Conservation (phyloP, 2,329 filamentous ascomycete species). For the Phaeophleospora eucalypticola region DNA sequence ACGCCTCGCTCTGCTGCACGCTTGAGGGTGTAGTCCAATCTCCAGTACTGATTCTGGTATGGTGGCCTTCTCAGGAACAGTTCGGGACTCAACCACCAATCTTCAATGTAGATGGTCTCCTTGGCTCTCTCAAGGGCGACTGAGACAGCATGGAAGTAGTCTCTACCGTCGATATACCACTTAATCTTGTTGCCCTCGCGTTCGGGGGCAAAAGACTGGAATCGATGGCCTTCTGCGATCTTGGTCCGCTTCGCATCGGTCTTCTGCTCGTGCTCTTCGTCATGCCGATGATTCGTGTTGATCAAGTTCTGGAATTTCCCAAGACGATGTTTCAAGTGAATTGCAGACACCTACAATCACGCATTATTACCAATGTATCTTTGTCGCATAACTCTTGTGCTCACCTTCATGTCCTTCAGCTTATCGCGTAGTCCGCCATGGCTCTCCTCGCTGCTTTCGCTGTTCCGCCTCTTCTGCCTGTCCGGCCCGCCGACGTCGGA, state of each 20-base stretch:
- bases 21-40: conserved; percentile 82
- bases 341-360: conserved; percentile 41
- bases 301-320: conserved; percentile 65
- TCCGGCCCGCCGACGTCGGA: conserved; percentile 17
- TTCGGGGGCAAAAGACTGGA: conserved; percentile 85
- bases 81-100: conserved; percentile 95
- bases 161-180: conserved; percentile 94
- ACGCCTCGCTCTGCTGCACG: conserved; percentile 86
- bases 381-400: too few relatives aligned
- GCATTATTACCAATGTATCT: too few relatives aligned
- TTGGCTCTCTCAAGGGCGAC: conserved; percentile 83
- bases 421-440: conserved; percentile 16
- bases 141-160: conserved; percentile 93
- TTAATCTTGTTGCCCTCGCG: conserved; percentile 77
- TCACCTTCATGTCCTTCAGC: conserved; percentile 21
- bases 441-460: conserved; percentile 10
- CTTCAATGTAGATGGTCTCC: conserved; percentile 90
- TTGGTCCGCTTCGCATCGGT: conserved; percentile 75
- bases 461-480: conserved; percentile 6
- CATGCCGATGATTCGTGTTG: conserved; percentile 86
- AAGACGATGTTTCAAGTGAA: conserved; percentile 58
- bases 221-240: conserved; percentile 72
- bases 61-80: conserved; percentile 82
- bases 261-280: conserved; percentile 81
- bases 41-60: conserved; percentile 75